These are phyloP conservation scores for Ascochyta clinopodiicola DNA, from an alignment of 2,329 filamentous ascomycete genomes.

Conservation along the genomic window DNA sequence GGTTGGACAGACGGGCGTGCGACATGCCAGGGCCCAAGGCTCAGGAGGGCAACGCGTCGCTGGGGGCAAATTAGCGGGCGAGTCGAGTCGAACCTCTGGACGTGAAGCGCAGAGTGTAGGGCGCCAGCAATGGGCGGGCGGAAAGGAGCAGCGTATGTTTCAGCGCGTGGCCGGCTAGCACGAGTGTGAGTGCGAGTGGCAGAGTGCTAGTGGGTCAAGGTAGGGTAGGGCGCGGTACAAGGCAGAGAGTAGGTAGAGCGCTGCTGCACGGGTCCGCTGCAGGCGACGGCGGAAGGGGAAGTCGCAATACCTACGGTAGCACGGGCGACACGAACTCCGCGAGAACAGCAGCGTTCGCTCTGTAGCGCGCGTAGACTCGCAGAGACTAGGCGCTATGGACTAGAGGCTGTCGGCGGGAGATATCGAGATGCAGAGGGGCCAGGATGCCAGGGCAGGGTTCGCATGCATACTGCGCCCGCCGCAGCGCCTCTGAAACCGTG, in stretches of 20 bases:
- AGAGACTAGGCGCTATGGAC: not conserved
- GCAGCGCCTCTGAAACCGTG: conserved; percentile 23
- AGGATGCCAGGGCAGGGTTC: conserved; percentile 18
- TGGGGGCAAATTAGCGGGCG: conserved; percentile 14
- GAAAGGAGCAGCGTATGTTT: conserved; percentile 31
- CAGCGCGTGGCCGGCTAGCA: conserved; percentile 19
- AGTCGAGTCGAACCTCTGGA: conserved; percentile 13
- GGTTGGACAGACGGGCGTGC: conserved; percentile 22
- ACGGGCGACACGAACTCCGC: conserved; percentile 3
- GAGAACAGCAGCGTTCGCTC: conserved; percentile 4
- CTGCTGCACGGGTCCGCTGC: conserved; percentile 11
- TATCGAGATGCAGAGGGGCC: not conserved
- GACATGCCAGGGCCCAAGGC: conserved; percentile 39
- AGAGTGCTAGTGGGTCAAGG: conserved; percentile 1
- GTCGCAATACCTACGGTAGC: not conserved
- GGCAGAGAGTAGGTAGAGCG: conserved; percentile 1
- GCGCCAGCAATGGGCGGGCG: conserved; percentile 27
- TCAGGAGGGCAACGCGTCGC: conserved; percentile 24
- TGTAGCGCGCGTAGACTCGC: conserved; percentile 1
- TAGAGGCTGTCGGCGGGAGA: not conserved
- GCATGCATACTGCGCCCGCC: conserved; percentile 16
- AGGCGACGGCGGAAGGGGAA: conserved; percentile 10
- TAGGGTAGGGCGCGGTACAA: not conserved
- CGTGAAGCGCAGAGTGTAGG: conserved; percentile 19
- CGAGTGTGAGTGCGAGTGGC: too few relatives aligned